These are phyloP conservation scores for Cyclotella choctawhatcheeana DNA, from an alignment of 108 stramenopile genomes.

Conservation along the genomic window DNA sequence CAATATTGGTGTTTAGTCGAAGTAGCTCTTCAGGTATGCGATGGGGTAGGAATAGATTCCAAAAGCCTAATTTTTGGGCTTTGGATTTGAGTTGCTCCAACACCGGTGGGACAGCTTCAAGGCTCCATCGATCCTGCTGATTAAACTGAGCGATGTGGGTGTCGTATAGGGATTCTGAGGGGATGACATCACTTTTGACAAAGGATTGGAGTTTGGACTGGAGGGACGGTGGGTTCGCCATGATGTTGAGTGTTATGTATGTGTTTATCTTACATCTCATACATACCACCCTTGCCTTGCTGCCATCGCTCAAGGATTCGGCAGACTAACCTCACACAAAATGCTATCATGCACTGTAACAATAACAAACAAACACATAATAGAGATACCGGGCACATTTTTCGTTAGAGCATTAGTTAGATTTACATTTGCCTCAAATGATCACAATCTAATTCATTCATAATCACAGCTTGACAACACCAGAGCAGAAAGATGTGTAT, in stretches of 20 bases:
- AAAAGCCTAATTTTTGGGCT: constrained; percentile 80
- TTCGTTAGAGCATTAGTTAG: too few species aligned
- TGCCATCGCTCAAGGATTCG: too few species aligned
- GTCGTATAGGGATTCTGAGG: constrained; percentile 79
- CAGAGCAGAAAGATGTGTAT: too few species aligned
- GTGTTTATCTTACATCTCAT: too few species aligned
- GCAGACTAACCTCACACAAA: too few species aligned
- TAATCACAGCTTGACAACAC: too few species aligned
- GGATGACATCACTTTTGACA: constrained; percentile 77
- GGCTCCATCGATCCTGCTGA: constrained; percentile 69
- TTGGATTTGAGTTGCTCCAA: constrained; percentile 62
- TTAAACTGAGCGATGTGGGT: constrained; percentile 58
- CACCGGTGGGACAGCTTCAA: constrained; percentile 71
- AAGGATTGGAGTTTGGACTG: constrained; percentile 73
- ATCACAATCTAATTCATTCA: too few species aligned
- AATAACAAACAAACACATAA: too few species aligned
- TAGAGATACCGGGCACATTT: too few species aligned
- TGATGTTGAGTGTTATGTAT: not conserved
- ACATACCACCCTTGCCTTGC: too few species aligned
- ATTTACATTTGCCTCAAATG: too few species aligned
- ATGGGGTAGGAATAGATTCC: constrained; percentile 90
- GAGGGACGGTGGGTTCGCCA: constrained; percentile 21
- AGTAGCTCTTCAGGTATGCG: constrained; percentile 51
- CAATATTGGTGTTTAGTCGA: not conserved
- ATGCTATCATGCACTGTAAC: too few species aligned